Conservation (phyloP, 768 basidiomycete genomes). For the Mycena albidolilacea region DNA sequence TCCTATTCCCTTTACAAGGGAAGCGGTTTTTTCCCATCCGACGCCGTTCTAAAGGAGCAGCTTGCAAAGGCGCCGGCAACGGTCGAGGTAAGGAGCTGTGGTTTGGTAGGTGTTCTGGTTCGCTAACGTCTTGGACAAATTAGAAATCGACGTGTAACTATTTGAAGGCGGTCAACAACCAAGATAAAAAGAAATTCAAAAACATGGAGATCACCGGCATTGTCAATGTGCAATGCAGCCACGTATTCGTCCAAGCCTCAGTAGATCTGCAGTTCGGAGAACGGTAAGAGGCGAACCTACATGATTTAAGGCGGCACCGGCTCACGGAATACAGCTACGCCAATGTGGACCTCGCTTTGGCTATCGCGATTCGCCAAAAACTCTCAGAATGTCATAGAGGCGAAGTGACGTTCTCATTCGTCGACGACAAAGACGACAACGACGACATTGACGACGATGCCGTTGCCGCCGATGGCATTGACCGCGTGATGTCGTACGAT, state of each 20-base stretch:
- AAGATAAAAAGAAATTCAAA: slow-evolving; percentile 45
- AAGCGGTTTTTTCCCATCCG: slow-evolving; percentile 32
- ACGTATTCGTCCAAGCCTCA: slow-evolving; percentile 35
- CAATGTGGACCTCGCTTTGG: slow-evolving; percentile 7
- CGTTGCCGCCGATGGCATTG: background rate
- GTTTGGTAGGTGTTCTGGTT: background rate
- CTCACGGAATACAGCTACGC: slow-evolving; percentile 32
- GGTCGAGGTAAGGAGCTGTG: background rate
- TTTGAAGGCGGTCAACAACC: slow-evolving; percentile 42
- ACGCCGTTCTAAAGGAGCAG: slow-evolving; percentile 31
- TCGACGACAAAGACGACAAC: background rate
- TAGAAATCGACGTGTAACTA: slow-evolving; percentile 45
- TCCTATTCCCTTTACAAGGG: slow-evolving; percentile 26
- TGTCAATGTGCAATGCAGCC: slow-evolving; percentile 40
- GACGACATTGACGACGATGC: background rate
- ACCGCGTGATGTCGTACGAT: slow-evolving; percentile 33
- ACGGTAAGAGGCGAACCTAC: slow-evolving; percentile 18
- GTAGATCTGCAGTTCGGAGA: slow-evolving; percentile 42
- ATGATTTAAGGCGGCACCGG: background rate
- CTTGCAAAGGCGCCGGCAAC: slow-evolving; percentile 5
- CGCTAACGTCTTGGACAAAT: background rate
- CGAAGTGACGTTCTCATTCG: slow-evolving; percentile 8
- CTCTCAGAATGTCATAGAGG: slow-evolving; percentile 23
- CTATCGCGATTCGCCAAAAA: background rate
- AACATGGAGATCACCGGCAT: slow-evolving; percentile 42